These are phyloP conservation scores for Camellia japonica DNA, from an alignment of 148 eudicot species.

Conservation along the genomic window DNA sequence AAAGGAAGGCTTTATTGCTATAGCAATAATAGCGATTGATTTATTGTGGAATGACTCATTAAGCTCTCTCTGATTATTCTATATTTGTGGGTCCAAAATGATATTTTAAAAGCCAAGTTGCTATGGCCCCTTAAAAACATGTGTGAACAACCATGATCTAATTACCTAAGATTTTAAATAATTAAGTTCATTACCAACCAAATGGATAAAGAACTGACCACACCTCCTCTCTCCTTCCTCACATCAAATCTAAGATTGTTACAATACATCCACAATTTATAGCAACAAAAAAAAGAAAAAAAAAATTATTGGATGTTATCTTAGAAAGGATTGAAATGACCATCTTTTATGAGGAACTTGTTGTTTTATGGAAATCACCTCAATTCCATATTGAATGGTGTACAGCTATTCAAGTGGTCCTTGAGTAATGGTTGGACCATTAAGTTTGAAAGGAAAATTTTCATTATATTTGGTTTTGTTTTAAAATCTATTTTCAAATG, in stretches of 20 bases:
- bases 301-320: not conserved
- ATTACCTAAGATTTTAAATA: conserved; percentile 1
- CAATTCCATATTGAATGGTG: not conserved
- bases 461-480: no score
- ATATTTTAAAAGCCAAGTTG: not conserved
- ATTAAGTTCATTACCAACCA: not conserved
- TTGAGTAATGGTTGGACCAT: not conserved
- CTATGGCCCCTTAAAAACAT: conserved; percentile 8
- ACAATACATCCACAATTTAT: not conserved
- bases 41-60: not conserved
- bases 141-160: not conserved
- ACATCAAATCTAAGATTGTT: not conserved
- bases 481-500: no score
- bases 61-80: not conserved
- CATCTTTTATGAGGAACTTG: not conserved
- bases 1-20: not conserved
- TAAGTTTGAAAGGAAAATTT: not conserved
- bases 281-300: not conserved
- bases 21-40: not conserved
- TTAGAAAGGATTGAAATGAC: not conserved
- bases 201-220: not conserved
- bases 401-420: not conserved
- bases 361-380: no score
- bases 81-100: not conserved
- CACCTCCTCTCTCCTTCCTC: not conserved